Evolutionary conservation across 441 rosid genomes (phyloP).

Genomic region (Erysimum pusillum): DNA sequence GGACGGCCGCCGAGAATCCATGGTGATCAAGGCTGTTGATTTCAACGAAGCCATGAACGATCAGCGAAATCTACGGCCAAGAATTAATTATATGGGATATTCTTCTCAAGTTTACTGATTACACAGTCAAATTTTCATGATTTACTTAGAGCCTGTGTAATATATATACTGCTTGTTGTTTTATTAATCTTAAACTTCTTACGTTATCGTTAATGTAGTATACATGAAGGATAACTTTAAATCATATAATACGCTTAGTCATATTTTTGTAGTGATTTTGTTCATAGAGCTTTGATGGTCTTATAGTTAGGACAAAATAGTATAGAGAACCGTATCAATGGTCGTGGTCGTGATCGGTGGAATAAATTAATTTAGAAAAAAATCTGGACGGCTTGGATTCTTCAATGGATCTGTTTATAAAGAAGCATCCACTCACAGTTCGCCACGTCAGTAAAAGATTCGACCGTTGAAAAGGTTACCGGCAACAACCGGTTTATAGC

Average conservation of each 20-base stretch:
- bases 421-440: neutral
- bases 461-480: neutral
- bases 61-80: constrained; percentile 70
- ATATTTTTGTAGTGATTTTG: too few species aligned
- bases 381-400: neutral
- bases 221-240: neutral
- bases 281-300: neutral
- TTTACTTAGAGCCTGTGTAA: neutral
- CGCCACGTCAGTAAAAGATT: neutral
- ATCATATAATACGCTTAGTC: neutral
- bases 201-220: constrained; percentile 7
- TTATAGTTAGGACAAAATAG: neutral
- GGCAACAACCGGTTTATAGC: constrained; percentile 11
- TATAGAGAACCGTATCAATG: neutral
- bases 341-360: constrained; percentile 5
- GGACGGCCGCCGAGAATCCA: constrained; percentile 85
- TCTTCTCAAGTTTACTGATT: constrained; percentile 48
- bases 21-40: constrained; percentile 94
- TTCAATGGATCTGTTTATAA: neutral
- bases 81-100: constrained; percentile 56
- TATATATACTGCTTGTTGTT: constrained; percentile 13
- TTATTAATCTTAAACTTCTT: neutral
- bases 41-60: constrained; percentile 67
- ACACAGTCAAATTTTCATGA: constrained; percentile 13
- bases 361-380: neutral